Conservation (phyloP, 495 filamentous ascomycete genomes). For the Aspergillus egyptiacus region DNA sequence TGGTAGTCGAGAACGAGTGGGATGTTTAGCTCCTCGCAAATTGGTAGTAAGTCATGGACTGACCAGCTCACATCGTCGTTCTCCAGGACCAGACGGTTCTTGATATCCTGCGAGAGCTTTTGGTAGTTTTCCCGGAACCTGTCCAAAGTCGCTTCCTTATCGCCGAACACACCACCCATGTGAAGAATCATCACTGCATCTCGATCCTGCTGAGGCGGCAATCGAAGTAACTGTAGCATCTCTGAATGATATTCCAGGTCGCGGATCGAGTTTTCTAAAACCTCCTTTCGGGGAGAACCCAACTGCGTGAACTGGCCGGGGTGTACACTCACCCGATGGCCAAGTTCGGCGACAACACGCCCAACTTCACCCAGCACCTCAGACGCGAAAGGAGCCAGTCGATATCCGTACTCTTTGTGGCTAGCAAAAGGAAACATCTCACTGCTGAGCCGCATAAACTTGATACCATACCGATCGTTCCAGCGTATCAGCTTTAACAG, state of each 20-base stretch:
- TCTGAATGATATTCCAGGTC: slow-evolving; percentile 91
- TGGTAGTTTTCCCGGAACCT: slow-evolving; percentile 78
- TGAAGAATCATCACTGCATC: slow-evolving; percentile 95
- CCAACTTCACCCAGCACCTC: slow-evolving; percentile 73
- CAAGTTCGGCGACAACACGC: slow-evolving; percentile 68
- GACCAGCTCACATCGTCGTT: slow-evolving; percentile 91
- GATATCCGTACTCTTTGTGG: slow-evolving; percentile 82
- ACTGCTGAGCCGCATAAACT: slow-evolving; percentile 84
- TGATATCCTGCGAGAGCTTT: slow-evolving; percentile 57
- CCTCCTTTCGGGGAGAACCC: slow-evolving; percentile 67
- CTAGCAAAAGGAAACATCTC: slow-evolving; percentile 98
- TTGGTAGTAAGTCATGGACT: slow-evolving; percentile 83
- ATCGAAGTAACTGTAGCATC: slow-evolving; percentile 67
- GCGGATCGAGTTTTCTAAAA: slow-evolving; percentile 67
- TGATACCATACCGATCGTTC: slow-evolving; percentile 92
- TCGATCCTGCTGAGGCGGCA: slow-evolving; percentile 73
- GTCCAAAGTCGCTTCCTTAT: slow-evolving; percentile 75
- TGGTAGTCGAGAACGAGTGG: slow-evolving; percentile 91
- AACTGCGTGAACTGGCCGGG: slow-evolving; percentile 93
- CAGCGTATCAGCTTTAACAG: slow-evolving; percentile 80
- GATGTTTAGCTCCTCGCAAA: slow-evolving; percentile 90
- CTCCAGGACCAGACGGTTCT: slow-evolving; percentile 79
- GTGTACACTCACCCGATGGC: slow-evolving; percentile 84
- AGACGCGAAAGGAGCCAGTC: slow-evolving; percentile 77
- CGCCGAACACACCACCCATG: slow-evolving; percentile 87